Conservation (phyloP, 139 green algal genomes). For the Chlorella sorokiniana region DNA sequence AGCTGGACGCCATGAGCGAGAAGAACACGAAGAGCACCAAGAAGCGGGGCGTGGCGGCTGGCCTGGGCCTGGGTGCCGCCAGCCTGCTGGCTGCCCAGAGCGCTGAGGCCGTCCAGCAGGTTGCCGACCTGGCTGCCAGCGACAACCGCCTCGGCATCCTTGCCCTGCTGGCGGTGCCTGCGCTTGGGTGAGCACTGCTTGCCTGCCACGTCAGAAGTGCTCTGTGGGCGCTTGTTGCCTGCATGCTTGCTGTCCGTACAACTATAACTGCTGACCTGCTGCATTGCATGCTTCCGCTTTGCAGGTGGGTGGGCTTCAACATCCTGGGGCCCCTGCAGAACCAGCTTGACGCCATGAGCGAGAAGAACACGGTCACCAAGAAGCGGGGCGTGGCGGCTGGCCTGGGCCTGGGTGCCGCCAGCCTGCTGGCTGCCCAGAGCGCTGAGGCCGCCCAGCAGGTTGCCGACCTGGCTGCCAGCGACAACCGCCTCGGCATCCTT, state of each 20-base stretch:
- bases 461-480: conserved; percentile 59
- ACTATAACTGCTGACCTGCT: neutral
- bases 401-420: conserved; percentile 41
- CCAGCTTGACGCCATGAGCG: conserved; percentile 34
- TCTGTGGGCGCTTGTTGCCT: too few species aligned
- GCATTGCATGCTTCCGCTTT: neutral
- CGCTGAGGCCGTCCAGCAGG: conserved; percentile 74
- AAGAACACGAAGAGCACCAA: conserved; percentile 4
- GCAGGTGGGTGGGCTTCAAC: conserved; percentile 44
- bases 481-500: conserved; percentile 26
- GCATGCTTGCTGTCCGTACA: neutral
- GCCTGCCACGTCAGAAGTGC: too few species aligned
- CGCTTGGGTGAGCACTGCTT: conserved; percentile 29
- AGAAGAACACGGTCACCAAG: conserved; percentile 8
- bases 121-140: conserved; percentile 67
- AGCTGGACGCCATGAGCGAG: conserved; percentile 14
- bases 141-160: conserved; percentile 36
- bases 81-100: conserved; percentile 50
- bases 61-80: conserved; percentile 44
- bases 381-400: conserved; percentile 19
- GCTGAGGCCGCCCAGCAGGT: conserved; percentile 76
- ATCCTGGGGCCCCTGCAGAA: conserved; percentile 35
- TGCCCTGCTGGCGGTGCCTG: conserved; percentile 27
- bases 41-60: conserved; percentile 23
- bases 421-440: conserved; percentile 47